phyloP scores from a whole-genome alignment of 805 yeast genomes.

The Citeromyces matritensis region DNA sequence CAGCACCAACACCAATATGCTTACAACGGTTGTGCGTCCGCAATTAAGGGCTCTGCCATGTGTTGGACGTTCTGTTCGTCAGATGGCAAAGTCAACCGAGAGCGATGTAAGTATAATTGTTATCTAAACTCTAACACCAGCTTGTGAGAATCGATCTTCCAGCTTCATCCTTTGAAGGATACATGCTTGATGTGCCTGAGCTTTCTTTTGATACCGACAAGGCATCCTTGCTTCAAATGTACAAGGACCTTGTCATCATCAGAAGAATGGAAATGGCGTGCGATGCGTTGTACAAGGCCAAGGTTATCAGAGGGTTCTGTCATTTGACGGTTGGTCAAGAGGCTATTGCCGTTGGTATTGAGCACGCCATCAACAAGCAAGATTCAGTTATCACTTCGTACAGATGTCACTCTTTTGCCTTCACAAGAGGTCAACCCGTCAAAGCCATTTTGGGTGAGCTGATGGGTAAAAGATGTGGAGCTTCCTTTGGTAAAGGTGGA shows the following conservation, averaged over 20 bases:
- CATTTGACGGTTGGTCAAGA: conserved; percentile 98
- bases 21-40: no score
- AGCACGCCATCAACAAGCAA: conserved; percentile 72
- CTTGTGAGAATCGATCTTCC: conserved; percentile 44
- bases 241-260: conserved; percentile 86
- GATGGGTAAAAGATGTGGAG: conserved; percentile 94
- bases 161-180: conserved; percentile 72
- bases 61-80: no score
- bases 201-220: conserved; percentile 68
- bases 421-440: conserved; percentile 90
- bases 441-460: conserved; percentile 86
- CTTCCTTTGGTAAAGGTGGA: conserved; percentile 96
- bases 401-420: conserved; percentile 98
- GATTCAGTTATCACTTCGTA: conserved; percentile 93
- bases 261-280: conserved; percentile 99
- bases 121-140: conserved; percentile 3
- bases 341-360: conserved; percentile 98
- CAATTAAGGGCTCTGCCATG: no score
- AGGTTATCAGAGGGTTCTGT: conserved; percentile 97
- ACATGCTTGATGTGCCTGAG: conserved; percentile 61
- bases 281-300: conserved; percentile 95
- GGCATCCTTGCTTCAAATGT: conserved; percentile 74
- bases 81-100: no score
- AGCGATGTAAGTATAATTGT: no score
- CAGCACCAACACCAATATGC: no score